phyloP scores from a whole-genome alignment of 2,329 filamentous ascomycete species.

The Paradendryphiella salina region DNA sequence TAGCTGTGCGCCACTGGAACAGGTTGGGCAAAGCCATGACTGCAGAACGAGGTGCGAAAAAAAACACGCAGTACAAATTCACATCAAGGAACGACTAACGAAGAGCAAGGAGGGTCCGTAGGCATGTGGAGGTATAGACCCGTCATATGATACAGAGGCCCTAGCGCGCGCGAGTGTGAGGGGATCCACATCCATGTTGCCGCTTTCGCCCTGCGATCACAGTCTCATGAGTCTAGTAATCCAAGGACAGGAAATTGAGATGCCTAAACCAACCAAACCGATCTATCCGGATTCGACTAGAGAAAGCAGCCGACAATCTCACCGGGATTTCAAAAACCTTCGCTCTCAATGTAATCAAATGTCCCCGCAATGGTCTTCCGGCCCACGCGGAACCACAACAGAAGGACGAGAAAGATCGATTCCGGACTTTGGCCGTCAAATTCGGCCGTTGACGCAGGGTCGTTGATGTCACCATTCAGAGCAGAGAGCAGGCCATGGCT shows the following conservation, averaged over 20 bases:
- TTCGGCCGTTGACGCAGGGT: constrained; percentile 1
- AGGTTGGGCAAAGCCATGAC: constrained; percentile 51
- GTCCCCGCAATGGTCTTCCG: too few relatives aligned
- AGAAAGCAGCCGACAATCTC: too few relatives aligned
- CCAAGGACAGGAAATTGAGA: not conserved
- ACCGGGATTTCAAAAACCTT: too few relatives aligned
- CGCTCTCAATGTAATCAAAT: too few relatives aligned
- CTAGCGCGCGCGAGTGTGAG: constrained; percentile 16
- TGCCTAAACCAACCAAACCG: too few relatives aligned
- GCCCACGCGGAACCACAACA: too few relatives aligned
- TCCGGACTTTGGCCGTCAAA: not conserved
- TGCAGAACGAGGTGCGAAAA: not conserved
- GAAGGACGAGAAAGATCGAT: not conserved
- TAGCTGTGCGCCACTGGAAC: constrained; percentile 49
- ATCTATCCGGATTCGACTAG: too few relatives aligned
- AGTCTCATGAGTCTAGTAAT: not conserved
- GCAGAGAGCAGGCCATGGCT: not conserved
- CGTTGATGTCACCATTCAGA: constrained; percentile 20
- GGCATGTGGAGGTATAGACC: constrained; percentile 7
- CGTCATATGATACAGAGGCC: constrained; percentile 42
- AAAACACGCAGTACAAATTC: not conserved
- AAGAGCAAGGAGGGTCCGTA: not conserved
- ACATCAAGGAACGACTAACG: not conserved
- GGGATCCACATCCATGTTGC: constrained; percentile 19
- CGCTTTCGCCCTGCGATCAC: constrained; percentile 13